Conservation (phyloP, 257 asterid species). For the Solanum sejunctum region DNA sequence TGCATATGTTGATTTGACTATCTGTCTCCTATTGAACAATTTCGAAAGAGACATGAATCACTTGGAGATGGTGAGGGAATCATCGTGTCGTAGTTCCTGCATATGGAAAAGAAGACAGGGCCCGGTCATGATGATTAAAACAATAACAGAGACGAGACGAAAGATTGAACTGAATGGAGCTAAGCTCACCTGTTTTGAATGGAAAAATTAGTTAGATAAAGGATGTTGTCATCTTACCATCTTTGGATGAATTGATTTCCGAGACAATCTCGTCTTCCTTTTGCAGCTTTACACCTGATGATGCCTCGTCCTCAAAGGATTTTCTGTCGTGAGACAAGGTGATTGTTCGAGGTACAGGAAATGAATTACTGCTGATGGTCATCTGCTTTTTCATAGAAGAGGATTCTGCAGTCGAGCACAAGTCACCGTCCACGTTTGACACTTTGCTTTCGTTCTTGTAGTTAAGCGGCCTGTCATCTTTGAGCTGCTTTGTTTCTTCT, state of each 20-base stretch:
- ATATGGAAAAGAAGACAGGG: not conserved
- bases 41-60: not conserved
- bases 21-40: not conserved
- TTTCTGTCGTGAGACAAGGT: constrained; percentile 19
- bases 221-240: constrained; percentile 13
- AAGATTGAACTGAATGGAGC: not conserved
- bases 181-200: not conserved
- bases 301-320: constrained; percentile 16
- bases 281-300: constrained; percentile 13
- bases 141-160: not conserved
- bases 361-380: constrained; percentile 22
- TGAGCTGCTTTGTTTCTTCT: constrained; percentile 19
- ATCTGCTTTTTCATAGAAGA: constrained; percentile 38
- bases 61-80: not conserved
- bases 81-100: constrained; percentile 3
- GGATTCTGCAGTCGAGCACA: constrained; percentile 90
- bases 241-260: constrained; percentile 32
- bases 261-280: constrained; percentile 23
- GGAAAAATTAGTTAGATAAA: not conserved
- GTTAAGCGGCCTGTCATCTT: constrained; percentile 9
- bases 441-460: constrained; percentile 6
- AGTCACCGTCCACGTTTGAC: constrained; percentile 34
- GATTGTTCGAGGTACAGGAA: constrained; percentile 42
- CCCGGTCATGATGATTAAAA: not conserved
- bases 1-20: not conserved